Evolutionary conservation across 306 rosid genomes (phyloP).

Genomic region (Cicer judaicum): DNA sequence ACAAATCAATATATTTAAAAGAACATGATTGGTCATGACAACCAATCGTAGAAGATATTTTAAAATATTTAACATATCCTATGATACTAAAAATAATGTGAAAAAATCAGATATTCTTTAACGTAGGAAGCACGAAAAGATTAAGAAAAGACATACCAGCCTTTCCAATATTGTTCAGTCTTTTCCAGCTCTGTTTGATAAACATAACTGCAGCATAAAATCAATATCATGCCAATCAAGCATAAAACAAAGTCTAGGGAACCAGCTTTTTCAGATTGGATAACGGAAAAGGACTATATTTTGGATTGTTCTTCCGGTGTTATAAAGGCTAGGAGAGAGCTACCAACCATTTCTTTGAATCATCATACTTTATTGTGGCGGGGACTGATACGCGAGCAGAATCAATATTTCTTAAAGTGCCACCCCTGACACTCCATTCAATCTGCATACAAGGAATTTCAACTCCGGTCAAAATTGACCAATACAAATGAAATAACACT

Average conservation of each 20-base stretch:
- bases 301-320: neutral
- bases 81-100: neutral
- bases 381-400: conserved; percentile 95
- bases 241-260: conserved; percentile 11
- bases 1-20: neutral
- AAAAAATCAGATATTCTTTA: neutral
- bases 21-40: neutral
- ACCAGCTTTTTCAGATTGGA: conserved; percentile 33
- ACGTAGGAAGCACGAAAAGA: conserved; percentile 3
- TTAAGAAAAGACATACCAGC: conserved; percentile 65
- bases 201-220: conserved; percentile 74
- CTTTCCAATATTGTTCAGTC: conserved; percentile 96
- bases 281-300: conserved; percentile 35
- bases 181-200: conserved; percentile 76
- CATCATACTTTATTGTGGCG: conserved; percentile 77
- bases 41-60: conserved; percentile 5
- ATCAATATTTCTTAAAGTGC: conserved; percentile 79
- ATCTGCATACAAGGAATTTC: conserved; percentile 61
- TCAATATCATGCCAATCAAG: conserved; percentile 40
- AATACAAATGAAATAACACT: conserved; percentile 32
- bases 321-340: conserved; percentile 32
- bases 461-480: conserved; percentile 34
- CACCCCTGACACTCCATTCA: conserved; percentile 87
- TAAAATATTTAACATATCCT: neutral
- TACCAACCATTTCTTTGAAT: conserved; percentile 85